These are phyloP conservation scores for Coemansia sp. DNA, from an alignment of 192 early-diverging fungal species.

Conservation along the genomic window DNA sequence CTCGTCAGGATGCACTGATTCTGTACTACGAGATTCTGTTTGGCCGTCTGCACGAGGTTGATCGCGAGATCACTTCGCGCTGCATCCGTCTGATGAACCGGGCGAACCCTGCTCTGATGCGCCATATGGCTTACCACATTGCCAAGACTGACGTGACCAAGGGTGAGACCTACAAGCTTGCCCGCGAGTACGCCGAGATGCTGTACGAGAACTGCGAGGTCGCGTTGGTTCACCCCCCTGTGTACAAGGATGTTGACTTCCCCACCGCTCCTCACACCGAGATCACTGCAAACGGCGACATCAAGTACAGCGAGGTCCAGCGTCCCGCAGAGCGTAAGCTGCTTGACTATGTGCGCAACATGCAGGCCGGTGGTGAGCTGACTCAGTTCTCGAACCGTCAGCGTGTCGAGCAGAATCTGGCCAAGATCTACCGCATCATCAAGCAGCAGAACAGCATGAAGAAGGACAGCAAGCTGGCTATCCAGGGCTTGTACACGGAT, in stretches of 20 bases:
- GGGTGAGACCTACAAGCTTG: conserved; percentile 82
- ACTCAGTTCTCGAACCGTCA: conserved; percentile 76
- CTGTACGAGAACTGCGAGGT: conserved; percentile 90
- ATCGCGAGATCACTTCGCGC: conserved; percentile 90
- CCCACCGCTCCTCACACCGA: conserved; percentile 82
- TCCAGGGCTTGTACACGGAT: conserved; percentile 71
- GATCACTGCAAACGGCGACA: conserved; percentile 78
- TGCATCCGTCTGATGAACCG: conserved; percentile 93
- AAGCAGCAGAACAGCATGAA: conserved; percentile 77
- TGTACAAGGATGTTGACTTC: conserved; percentile 90
- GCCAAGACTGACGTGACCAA: conserved; percentile 73
- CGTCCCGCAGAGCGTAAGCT: conserved; percentile 84
- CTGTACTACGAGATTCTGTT: conserved; percentile 94
- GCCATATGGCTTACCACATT: conserved; percentile 88
- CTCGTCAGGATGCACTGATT: conserved; percentile 77
- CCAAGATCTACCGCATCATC: conserved; percentile 77
- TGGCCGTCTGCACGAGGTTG: conserved; percentile 81
- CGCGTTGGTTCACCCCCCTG: conserved; percentile 73
- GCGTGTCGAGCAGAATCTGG: conserved; percentile 76
- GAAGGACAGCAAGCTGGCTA: conserved; percentile 68
- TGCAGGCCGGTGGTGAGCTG: conserved; percentile 73
- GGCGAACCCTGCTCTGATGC: conserved; percentile 73
- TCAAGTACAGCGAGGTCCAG: conserved; percentile 83
- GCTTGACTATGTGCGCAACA: conserved; percentile 88
- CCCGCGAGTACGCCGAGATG: conserved; percentile 77